A percentile compares a stretch with the other conserved stretches of the same genome.
These are phyloP conservation scores for Claviceps pazoutovae DNA, from an alignment of 2,329 filamentous ascomycete genomes.

Conservation along the genomic window DNA sequence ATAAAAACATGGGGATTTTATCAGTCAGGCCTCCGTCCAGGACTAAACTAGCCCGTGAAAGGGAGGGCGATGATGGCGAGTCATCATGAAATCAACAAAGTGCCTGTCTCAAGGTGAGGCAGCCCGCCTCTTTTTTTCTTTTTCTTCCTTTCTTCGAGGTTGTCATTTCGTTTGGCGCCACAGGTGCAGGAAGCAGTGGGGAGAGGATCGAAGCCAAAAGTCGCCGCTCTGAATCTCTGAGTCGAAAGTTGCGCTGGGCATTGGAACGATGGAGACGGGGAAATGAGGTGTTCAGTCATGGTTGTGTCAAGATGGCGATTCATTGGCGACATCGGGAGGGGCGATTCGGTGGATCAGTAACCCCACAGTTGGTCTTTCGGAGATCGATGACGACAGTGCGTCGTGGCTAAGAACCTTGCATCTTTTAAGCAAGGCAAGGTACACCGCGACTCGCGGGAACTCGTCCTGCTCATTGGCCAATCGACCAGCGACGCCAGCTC, in stretches of 20 bases:
- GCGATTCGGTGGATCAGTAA: neutral
- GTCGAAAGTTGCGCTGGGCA: no score
- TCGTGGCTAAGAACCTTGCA: no score
- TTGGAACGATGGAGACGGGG: neutral
- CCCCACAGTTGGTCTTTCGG: neutral
- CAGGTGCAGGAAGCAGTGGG: neutral
- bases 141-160: neutral
- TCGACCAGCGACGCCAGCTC: no score
- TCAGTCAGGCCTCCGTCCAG: no score
- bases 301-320: slow-evolving; percentile 2
- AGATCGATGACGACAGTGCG: no score
- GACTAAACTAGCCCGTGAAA: neutral
- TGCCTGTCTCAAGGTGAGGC: neutral
- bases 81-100: no score
- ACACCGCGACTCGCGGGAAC: no score
- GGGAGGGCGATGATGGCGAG: neutral
- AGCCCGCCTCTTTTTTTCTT: neutral
- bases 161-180: neutral
- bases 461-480: no score
- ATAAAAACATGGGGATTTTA: neutral
- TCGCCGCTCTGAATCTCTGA: neutral
- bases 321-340: neutral
- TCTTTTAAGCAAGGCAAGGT: no score
- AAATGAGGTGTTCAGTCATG: slow-evolving; percentile 7
- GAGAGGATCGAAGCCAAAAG: neutral